Conservation (phyloP, 2,329 filamentous ascomycete genomes). For the Xylariaceae sp. region DNA sequence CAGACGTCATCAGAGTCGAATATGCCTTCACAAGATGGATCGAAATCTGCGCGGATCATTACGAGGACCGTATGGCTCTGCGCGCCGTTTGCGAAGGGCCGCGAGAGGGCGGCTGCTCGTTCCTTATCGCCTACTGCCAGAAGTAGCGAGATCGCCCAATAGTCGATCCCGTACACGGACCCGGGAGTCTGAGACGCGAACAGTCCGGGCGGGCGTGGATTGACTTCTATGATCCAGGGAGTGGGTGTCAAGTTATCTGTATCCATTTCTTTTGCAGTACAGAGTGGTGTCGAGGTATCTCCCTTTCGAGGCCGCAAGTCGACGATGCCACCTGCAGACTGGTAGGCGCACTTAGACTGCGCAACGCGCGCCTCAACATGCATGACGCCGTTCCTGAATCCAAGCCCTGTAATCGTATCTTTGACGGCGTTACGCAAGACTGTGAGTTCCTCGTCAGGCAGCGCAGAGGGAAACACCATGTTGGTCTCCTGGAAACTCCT, state of each 20-base stretch:
- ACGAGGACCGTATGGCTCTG: conserved; percentile 38
- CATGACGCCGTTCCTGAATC: conserved; percentile 37
- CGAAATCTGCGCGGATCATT: conserved; percentile 40
- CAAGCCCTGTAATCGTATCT: conserved; percentile 30
- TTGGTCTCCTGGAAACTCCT: conserved; percentile 39
- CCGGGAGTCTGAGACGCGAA: conserved; percentile 37
- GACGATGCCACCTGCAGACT: conserved; percentile 8
- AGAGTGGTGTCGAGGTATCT: not conserved
- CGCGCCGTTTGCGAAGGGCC: conserved; percentile 32
- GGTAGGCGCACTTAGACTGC: conserved; percentile 33
- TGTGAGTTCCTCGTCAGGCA: conserved; percentile 33
- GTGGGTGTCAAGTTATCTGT: conserved; percentile 3
- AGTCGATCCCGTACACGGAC: conserved; percentile 39
- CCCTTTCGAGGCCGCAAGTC: conserved; percentile 18
- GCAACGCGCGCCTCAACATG: conserved; percentile 40
- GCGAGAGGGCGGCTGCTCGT: conserved; percentile 33
- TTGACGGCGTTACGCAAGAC: conserved; percentile 29
- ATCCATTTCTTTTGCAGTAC: not conserved
- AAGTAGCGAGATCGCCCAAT: conserved; percentile 37
- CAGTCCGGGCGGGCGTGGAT: conserved; percentile 38
- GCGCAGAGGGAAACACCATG: conserved; percentile 39
- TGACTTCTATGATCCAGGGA: conserved; percentile 40
- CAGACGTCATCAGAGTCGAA: conserved; percentile 43
- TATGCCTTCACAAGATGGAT: conserved; percentile 34
- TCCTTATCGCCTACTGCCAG: conserved; percentile 33